These are phyloP conservation scores for Dalbergia cochinchinensis DNA, from an alignment of 306 rosid genomes.

Conservation along the genomic window DNA sequence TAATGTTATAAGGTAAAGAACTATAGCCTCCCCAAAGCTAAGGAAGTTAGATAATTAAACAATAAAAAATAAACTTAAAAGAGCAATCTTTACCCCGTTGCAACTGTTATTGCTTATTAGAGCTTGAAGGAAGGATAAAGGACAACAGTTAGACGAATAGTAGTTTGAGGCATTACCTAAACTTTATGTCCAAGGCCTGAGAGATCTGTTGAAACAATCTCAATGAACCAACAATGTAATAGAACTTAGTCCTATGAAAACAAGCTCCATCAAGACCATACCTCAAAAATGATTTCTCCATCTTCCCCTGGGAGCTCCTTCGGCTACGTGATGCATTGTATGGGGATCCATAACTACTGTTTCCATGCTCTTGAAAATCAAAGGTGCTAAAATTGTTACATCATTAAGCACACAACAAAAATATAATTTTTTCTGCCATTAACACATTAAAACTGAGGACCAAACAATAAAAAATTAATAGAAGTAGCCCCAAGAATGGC, in stretches of 20 bases:
- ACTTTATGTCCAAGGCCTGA: neutral
- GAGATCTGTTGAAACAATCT: conserved; percentile 13
- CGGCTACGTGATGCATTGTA: conserved; percentile 56
- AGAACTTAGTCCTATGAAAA: neutral
- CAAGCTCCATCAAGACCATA: conserved; percentile 44
- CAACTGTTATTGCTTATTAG: conserved; percentile 24
- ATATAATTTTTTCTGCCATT: conserved; percentile 3
- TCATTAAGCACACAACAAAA: conserved; percentile 33
- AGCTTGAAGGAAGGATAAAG: conserved; percentile 16
- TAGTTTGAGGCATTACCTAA: neutral
- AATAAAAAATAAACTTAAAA: neutral
- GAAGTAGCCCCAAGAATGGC: neutral
- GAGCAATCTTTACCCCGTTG: conserved; percentile 3
- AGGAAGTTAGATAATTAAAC: conserved; percentile 4
- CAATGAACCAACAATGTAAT: neutral
- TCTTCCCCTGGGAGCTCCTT: conserved; percentile 96
- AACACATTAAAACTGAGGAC: neutral
- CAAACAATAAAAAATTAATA: neutral
- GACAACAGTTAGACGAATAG: conserved; percentile 13
- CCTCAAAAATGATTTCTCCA: conserved; percentile 99
- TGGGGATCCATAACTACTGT: conserved; percentile 80
- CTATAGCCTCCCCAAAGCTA: neutral
- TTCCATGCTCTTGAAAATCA: conserved; percentile 87
- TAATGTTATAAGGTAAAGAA: neutral
- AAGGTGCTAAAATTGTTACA: conserved; percentile 75